These are phyloP conservation scores for Alternaria gaisen DNA, from an alignment of 2,329 filamentous ascomycete species.

Conservation along the genomic window DNA sequence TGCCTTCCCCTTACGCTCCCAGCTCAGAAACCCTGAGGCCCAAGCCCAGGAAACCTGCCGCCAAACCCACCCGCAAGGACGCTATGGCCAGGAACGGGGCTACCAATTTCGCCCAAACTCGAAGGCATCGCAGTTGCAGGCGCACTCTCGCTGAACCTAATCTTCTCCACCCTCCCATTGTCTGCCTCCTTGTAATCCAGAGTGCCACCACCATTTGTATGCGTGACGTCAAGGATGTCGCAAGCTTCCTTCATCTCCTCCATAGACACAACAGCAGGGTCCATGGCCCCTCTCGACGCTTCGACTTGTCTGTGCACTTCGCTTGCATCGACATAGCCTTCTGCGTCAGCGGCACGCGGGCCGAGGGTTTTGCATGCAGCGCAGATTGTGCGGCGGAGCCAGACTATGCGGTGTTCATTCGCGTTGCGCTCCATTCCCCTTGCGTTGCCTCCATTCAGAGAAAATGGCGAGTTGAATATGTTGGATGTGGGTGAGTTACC, in stretches of 20 bases:
- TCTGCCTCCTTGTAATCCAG: conserved; percentile 72
- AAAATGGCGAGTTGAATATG: conserved; percentile 34
- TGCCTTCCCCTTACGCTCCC: no score
- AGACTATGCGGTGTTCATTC: conserved; percentile 41
- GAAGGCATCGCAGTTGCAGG: conserved; percentile 32
- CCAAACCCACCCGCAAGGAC: conserved; percentile 49
- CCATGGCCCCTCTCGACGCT: conserved; percentile 67
- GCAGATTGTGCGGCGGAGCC: conserved; percentile 69
- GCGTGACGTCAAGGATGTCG: conserved; percentile 85
- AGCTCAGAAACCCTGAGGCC: conserved; percentile 40
- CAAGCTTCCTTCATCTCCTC: conserved; percentile 83
- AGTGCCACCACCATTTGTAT: conserved; percentile 84
- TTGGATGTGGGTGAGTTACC: conserved; percentile 50
- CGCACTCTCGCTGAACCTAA: conserved; percentile 55
- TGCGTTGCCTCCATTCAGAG: no score
- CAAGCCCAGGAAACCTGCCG: conserved; percentile 45
- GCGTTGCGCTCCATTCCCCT: conserved; percentile 16
- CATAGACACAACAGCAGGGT: conserved; percentile 63
- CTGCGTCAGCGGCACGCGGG: conserved; percentile 55
- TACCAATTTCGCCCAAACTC: conserved; percentile 58
- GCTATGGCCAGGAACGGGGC: conserved; percentile 56
- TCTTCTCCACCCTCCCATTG: conserved; percentile 49
- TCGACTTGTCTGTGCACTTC: conserved; percentile 71
- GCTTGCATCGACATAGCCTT: conserved; percentile 75
- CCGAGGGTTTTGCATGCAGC: conserved; percentile 76